Percentiles rank a stretch among this genome's conserved stretches.
phyloP scores from a whole-genome alignment of 352 stramenopile species.

The Pythium pyrilobum region DNA sequence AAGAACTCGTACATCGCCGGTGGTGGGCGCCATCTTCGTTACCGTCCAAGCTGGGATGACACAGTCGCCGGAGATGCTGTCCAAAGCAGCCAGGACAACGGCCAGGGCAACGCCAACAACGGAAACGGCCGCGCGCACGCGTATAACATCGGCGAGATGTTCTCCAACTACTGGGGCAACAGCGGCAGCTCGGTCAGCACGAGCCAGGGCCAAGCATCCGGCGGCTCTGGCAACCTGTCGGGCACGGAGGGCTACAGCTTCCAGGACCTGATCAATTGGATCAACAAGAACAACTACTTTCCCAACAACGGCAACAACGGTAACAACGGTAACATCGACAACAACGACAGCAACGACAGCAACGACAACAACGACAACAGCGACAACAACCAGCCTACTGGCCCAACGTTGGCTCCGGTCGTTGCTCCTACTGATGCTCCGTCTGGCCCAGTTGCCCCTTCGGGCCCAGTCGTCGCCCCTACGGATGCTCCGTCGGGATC shows the following conservation, averaged over 20 bases:
- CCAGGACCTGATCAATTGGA: conserved; percentile 4
- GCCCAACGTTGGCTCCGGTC: neutral
- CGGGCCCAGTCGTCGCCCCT: neutral
- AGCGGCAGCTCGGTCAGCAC: neutral
- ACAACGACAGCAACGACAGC: neutral
- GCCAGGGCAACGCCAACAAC: neutral
- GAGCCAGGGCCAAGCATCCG: neutral
- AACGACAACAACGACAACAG: neutral
- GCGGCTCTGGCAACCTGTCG: neutral
- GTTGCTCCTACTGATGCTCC: neutral
- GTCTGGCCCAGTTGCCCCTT: neutral
- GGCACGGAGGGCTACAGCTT: neutral
- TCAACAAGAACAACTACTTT: conserved; percentile 1
- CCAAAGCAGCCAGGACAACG: neutral
- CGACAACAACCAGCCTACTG: neutral
- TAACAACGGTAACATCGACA: neutral
- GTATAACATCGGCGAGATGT: neutral
- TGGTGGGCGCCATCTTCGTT: neutral
- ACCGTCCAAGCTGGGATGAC: neutral
- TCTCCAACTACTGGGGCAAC: neutral
- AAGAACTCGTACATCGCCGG: conserved; percentile 11
- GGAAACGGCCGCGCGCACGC: neutral
- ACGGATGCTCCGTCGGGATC: neutral
- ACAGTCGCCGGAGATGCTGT: neutral
- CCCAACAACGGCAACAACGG: neutral